Base-by-base conservation (phyloP, 768 basidiomycete species). In the Daedaleopsis nitida region DNA sequence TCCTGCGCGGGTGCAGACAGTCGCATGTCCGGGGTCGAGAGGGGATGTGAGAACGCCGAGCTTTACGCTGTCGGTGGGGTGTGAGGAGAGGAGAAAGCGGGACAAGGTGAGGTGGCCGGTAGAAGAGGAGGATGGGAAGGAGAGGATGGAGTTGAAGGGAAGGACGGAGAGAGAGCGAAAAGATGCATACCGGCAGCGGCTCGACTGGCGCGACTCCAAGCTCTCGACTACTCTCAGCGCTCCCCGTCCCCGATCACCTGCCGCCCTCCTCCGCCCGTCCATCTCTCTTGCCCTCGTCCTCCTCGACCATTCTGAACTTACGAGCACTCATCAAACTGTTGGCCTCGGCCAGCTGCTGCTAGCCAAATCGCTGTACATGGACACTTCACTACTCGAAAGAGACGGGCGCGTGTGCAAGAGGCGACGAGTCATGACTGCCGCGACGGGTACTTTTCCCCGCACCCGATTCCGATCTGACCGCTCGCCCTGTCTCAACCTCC, bases 51-150 rank as follows among this genome's bases (percentile, higher is more conserved):
- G 47, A 13, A 49, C 9, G n/a, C 13, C 47, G 9, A 49, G 23
- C 21, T 11, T 24, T 21, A 49, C 21, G 19, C 47, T 9, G 19
- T 49, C 47, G 47, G 47, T 24, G 47, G 23, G 55, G 17, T 17
- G 60, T n/a, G 24, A 24, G 59, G 11, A 54, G 23, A n/a, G 27
- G 42, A 21, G 53, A 43, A 53, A 38, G 52, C 23, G 44, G n/a
- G 45, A 16, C 8, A 52, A 19, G 19, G 23, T 10, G 38, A 21
- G 10, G 52, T n/a, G 45, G 52, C 23, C 24, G 47, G 17, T 17
- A 10, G 53, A 35, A 5, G 51, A 51, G 27, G 7, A 27, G 16
- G 55, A 56, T 44, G 44, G 44, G 55, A 48, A 45, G 52, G 32
- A 52, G 51, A 3, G 49, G 32, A 11, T 37, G 37, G 52, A 39